Evolutionary conservation across 129 eudicot genomes (phyloP).

Genomic region (Glebionis coronaria): DNA sequence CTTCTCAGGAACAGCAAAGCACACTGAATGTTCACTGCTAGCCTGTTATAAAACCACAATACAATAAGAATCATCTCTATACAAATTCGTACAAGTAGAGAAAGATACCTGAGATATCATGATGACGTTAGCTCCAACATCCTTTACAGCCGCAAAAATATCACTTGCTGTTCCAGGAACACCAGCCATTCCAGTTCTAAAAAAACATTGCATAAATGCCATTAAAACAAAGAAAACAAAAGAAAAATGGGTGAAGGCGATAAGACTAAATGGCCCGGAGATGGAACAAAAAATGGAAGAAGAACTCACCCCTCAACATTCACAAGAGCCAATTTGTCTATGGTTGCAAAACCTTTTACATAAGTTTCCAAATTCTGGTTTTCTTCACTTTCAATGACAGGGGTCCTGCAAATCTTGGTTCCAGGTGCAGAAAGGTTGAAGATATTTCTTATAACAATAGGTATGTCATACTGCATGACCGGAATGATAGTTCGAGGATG

Average conservation of each 20-base stretch:
- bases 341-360: slow-evolving; percentile 99
- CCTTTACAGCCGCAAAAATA: slow-evolving; percentile 87
- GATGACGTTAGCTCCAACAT: slow-evolving; percentile 94
- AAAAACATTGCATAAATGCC: slow-evolving; percentile 26
- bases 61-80: slow-evolving; percentile 5
- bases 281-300: slow-evolving; percentile 10
- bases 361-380: slow-evolving; percentile 43
- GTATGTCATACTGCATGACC: slow-evolving; percentile 94
- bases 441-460: slow-evolving; percentile 89
- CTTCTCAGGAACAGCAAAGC: slow-evolving; percentile 97
- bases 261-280: slow-evolving; percentile 5
- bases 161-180: slow-evolving; percentile 99
- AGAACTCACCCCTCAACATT: slow-evolving; percentile 95
- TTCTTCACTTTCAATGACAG: slow-evolving; percentile 47
- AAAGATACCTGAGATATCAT: slow-evolving; percentile 91
- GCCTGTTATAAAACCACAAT: slow-evolving; percentile 47
- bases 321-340: slow-evolving; percentile 90
- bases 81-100: background rate
- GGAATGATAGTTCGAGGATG: slow-evolving; percentile 99
- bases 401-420: slow-evolving; percentile 69
- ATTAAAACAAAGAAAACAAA: slow-evolving; percentile 14
- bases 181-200: slow-evolving; percentile 99
- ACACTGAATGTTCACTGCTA: slow-evolving; percentile 98
- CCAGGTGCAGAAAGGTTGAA: slow-evolving; percentile 99
- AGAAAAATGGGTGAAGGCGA: background rate